phyloP scores from a whole-genome alignment of 2,329 filamentous ascomycete species.

The Ramichloridium luteum region DNA sequence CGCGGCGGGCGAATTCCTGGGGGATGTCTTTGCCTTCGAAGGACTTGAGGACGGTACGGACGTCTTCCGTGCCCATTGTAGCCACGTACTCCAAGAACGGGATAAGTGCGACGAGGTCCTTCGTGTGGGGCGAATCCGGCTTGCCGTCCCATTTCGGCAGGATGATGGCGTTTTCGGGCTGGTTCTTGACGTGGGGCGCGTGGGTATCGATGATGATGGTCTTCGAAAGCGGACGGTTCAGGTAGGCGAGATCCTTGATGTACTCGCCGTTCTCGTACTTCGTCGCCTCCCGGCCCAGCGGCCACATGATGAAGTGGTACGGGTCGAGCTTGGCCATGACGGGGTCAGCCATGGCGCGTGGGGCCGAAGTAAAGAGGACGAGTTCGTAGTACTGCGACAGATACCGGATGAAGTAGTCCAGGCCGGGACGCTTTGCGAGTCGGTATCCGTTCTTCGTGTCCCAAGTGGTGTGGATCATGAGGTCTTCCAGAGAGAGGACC shows the following conservation, averaged over 20 bases:
- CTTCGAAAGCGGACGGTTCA: constrained; percentile 92
- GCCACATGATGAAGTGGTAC: constrained; percentile 90
- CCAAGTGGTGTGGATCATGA: constrained; percentile 93
- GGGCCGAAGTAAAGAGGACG: constrained; percentile 85
- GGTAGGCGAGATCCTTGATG: constrained; percentile 96
- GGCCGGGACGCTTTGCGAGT: constrained; percentile 82
- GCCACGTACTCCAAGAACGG: constrained; percentile 96
- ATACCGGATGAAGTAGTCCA: constrained; percentile 96
- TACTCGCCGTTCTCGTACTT: constrained; percentile 93
- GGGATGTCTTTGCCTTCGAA: constrained; percentile 75
- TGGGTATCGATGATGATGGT: constrained; percentile 91
- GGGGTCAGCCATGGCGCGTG: constrained; percentile 71
- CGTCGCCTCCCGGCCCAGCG: constrained; percentile 89
- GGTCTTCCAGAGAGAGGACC: constrained; percentile 82
- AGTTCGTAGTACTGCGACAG: constrained; percentile 96
- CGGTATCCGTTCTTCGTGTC: constrained; percentile 88
- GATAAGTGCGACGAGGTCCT: constrained; percentile 75
- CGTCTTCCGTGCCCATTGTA: constrained; percentile 82
- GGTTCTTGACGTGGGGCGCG: constrained; percentile 64
- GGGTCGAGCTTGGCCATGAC: constrained; percentile 89
- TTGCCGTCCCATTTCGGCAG: constrained; percentile 84
- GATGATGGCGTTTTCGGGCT: constrained; percentile 94
- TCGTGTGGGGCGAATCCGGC: constrained; percentile 50
- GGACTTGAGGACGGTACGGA: constrained; percentile 49
- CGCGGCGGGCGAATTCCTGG: constrained; percentile 75